A percentile compares a stretch with the other conserved stretches of the same genome.
Evolutionary conservation across 768 basidiomycete species (phyloP).

Genomic region (Pleurotus giganteus): DNA sequence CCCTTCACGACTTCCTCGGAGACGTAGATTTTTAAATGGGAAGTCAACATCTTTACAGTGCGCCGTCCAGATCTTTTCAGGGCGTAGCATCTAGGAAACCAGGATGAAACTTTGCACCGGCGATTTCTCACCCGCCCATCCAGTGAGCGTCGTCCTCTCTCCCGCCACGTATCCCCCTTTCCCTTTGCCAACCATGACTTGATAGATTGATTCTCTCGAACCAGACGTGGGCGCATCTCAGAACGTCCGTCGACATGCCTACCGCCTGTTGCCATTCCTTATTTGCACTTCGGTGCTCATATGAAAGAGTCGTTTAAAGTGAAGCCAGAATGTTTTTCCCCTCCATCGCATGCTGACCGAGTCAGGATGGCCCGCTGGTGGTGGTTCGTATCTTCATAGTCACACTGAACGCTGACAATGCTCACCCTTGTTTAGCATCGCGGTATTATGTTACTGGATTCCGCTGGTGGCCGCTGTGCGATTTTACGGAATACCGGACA

Average conservation of each 20-base stretch:
- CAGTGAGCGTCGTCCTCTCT: too few species aligned
- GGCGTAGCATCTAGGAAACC: too few species aligned
- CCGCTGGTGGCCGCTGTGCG: conserved; percentile 2
- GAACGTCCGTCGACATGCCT: background rate
- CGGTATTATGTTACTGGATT: background rate
- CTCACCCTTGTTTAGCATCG: background rate
- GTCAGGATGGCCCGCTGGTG: background rate
- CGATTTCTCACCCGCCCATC: too few species aligned
- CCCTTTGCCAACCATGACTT: background rate
- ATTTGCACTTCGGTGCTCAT: background rate
- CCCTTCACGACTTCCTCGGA: too few species aligned
- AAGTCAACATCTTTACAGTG: too few species aligned
- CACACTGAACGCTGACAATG: background rate
- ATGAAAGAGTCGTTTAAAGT: background rate
- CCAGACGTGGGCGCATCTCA: too few species aligned
- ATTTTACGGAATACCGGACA: background rate
- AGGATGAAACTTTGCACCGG: too few species aligned
- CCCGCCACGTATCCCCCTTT: too few species aligned
- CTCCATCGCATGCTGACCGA: background rate
- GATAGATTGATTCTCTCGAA: background rate
- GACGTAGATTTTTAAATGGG: too few species aligned
- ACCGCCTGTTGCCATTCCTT: background rate
- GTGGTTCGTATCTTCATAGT: background rate
- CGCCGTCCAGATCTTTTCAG: too few species aligned
- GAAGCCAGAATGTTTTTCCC: background rate